Evolutionary conservation across 2,329 filamentous ascomycete species (phyloP), one percentile per base, ranked within the genome.

Genomic region (Aspergillus sp.): DNA sequence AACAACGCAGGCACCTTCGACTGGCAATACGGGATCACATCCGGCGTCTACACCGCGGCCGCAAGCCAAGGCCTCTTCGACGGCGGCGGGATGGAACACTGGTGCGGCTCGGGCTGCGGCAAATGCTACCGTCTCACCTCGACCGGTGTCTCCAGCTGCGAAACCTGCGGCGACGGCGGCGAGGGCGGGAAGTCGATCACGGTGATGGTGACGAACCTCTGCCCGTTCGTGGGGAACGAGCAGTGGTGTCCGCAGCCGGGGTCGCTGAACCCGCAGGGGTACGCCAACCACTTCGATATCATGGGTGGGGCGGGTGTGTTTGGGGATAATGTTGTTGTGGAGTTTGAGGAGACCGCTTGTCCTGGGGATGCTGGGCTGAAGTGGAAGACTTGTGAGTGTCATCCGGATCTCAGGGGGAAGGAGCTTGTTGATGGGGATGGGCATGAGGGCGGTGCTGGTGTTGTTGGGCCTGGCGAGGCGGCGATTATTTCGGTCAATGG

Each of bases 101-200:
- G 66, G 66, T 68, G 66, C 48, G 66, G 66, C 11, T 49, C 53
- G 11, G 66, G 66, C 33, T 68, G 66, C 51, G 66, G 66, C 17
- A 67, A 62, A 51, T 68, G 66, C 62, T 68, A 64, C 53, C 59
- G 62, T 5, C 54, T 68, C 9, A 68, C 66, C 6, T 66, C 64
- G 1, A 67, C 63, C 0, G 66, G 64, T 21, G 54, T 53, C 2
- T 44, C 66, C 3, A 49, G 64, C 7, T 64, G 60, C 59, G 57
- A 40, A 11, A 60, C 59, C 49, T 66, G 65, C 49, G 66, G 66
- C 12, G 51, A 54, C 4, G 66, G 66, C 21, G 64, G 66, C 3
- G 66, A 54, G 12, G 52, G 52, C 1, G 66, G 66, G 1, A 52
- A 66, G 31, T 65, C 59, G 19, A 68, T 68, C 46, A 67, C 64